phyloP scores from a whole-genome alignment of 805 yeast genomes.

The Schwanniomyces polymorphus region DNA sequence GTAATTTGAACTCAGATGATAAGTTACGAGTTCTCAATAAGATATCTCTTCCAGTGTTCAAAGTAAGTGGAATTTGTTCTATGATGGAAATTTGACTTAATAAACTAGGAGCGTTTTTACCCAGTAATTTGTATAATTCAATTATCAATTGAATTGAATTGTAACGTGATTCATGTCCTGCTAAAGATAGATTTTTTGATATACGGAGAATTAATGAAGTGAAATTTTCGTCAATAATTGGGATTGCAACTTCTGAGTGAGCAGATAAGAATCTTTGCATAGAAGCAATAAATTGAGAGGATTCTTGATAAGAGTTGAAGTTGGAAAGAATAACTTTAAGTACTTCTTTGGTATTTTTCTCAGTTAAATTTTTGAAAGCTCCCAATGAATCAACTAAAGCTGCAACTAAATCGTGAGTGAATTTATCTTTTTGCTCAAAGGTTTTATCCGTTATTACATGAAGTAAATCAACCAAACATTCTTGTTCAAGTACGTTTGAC shows the following conservation, averaged over 20 bases:
- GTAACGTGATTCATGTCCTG: constrained; percentile 52
- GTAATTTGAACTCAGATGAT: constrained; percentile 39
- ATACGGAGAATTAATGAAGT: constrained; percentile 12
- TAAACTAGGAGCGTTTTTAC: constrained; percentile 32
- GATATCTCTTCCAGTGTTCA: constrained; percentile 72
- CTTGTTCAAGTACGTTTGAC: constrained; percentile 17
- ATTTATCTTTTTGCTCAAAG: constrained; percentile 14
- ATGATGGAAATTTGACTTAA: constrained; percentile 56
- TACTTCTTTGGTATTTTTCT: not conserved
- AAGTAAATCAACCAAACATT: constrained; percentile 15
- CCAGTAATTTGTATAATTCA: constrained; percentile 19
- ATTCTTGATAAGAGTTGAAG: constrained; percentile 26
- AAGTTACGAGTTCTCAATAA: constrained; percentile 65
- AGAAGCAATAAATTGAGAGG: constrained; percentile 39
- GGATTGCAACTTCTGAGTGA: not conserved
- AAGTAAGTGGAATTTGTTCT: constrained; percentile 71
- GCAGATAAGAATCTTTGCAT: constrained; percentile 24
- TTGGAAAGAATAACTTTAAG: constrained; percentile 5
- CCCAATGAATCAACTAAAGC: constrained; percentile 33
- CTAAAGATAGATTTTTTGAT: constrained; percentile 39
- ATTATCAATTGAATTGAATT: constrained; percentile 51
- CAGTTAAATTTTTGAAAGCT: constrained; percentile 13
- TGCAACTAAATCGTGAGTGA: constrained; percentile 45
- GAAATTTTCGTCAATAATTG: constrained; percentile 3
- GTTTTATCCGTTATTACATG: constrained; percentile 7